phyloP scores from a whole-genome alignment of 257 asterid genomes.

The Solanum chilense region DNA sequence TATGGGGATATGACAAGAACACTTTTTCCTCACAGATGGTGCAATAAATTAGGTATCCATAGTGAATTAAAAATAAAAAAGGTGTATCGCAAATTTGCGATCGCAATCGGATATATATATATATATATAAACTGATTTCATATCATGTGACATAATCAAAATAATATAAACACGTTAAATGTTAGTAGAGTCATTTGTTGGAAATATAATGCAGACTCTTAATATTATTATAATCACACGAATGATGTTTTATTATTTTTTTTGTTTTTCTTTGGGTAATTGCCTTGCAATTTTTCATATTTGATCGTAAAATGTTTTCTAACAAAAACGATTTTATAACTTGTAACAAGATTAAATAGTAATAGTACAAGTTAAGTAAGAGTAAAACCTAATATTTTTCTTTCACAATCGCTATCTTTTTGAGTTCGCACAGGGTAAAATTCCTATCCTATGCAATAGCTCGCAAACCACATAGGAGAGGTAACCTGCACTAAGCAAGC shows the following conservation, averaged over 20 bases:
- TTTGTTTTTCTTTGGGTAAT: too few relatives aligned
- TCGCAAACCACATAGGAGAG: too few relatives aligned
- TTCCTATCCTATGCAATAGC: too few relatives aligned
- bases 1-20: not conserved
- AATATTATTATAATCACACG: not conserved
- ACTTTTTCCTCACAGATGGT: not conserved
- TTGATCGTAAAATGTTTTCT: not conserved
- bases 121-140: not conserved
- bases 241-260: too few relatives aligned
- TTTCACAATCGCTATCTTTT: accelerated
- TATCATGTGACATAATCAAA: not conserved
- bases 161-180: not conserved
- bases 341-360: too few relatives aligned
- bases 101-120: not conserved
- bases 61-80: not conserved
- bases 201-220: not conserved
- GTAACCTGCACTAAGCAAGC: too few relatives aligned
- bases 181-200: not conserved
- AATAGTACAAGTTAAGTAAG: not conserved
- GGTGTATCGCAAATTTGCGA: not conserved
- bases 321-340: too few relatives aligned
- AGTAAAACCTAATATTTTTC: not conserved
- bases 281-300: not conserved
- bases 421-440: too few relatives aligned
- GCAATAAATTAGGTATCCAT: not conserved